These are phyloP conservation scores for Theileria sp. DNA, from an alignment of 169 alveolate species.

Conservation along the genomic window DNA sequence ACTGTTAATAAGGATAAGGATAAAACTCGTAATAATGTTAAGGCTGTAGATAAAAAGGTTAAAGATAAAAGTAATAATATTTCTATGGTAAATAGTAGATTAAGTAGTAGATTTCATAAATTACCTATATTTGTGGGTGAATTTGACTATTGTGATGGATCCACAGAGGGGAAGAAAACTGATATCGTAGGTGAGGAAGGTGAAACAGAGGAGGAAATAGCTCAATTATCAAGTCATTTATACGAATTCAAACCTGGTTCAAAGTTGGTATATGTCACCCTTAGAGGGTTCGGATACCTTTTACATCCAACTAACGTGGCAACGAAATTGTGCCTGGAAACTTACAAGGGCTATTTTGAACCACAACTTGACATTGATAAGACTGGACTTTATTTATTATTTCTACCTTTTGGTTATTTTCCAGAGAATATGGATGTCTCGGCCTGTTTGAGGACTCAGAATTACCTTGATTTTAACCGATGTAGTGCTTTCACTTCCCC, in stretches of 20 bases:
- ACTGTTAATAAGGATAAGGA: neutral
- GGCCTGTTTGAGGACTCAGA: slow-evolving; percentile 43
- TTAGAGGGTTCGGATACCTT: slow-evolving; percentile 58
- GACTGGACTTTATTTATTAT: slow-evolving; percentile 26
- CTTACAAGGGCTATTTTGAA: slow-evolving; percentile 31
- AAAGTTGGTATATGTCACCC: slow-evolving; percentile 40
- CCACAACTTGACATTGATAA: neutral
- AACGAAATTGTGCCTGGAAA: slow-evolving; percentile 55
- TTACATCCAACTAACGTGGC: slow-evolving; percentile 60
- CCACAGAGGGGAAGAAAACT: neutral
- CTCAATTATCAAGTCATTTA: neutral
- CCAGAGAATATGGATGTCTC: slow-evolving; percentile 20
- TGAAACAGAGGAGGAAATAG: slow-evolving; percentile 30
- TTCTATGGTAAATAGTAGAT: neutral
- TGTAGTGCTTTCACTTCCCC: slow-evolving; percentile 60
- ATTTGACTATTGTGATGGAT: slow-evolving; percentile 62
- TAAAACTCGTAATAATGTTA: neutral
- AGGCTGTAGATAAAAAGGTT: neutral
- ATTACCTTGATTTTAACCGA: slow-evolving; percentile 31
- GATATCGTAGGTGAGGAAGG: slow-evolving; percentile 18
- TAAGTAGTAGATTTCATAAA: too few species aligned
- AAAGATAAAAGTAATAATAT: neutral
- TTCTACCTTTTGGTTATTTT: slow-evolving; percentile 32
- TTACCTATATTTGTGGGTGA: slow-evolving; percentile 53
- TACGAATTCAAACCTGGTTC: slow-evolving; percentile 9